Evolutionary conservation across 164 flowering plant genomes (phyloP).

Genomic region (Liquidambar formosana): DNA sequence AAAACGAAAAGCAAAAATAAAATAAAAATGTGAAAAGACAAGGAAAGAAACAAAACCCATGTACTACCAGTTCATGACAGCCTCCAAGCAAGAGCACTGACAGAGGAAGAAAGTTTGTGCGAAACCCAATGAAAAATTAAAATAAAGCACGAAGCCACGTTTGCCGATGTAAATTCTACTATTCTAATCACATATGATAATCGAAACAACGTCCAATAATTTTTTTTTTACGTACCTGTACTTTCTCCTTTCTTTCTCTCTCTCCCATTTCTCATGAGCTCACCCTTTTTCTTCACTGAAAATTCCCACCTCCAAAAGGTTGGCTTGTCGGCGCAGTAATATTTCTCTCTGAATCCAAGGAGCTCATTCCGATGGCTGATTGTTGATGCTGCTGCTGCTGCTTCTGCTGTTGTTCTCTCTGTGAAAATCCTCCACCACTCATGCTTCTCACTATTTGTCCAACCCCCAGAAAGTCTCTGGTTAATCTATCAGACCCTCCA

Average conservation of each 20-base stretch:
- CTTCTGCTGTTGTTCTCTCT: conserved; percentile 6
- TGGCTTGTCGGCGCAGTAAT: conserved; percentile 29
- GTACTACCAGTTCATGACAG: conserved; percentile 17
- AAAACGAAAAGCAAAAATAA: conserved; percentile 2
- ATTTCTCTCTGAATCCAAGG: conserved; percentile 42
- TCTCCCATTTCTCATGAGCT: not conserved
- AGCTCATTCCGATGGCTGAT: conserved; percentile 31
- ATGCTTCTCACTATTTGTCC: conserved; percentile 49
- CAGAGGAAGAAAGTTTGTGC: not conserved
- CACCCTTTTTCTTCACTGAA: conserved; percentile 31
- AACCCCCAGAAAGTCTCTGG: conserved; percentile 65
- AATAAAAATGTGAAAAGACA: conserved; percentile 15
- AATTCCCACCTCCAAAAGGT: conserved; percentile 46
- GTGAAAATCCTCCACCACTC: conserved; percentile 22
- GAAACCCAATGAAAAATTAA: not conserved
- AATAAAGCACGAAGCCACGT: not conserved
- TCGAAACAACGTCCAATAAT: conserved; percentile 2
- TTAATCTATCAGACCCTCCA: conserved; percentile 46
- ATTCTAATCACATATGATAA: not conserved
- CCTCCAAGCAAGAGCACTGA: conserved; percentile 24
- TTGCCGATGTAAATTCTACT: conserved; percentile 4
- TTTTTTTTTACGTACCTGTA: conserved; percentile 19
- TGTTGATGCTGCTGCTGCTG: conserved; percentile 17
- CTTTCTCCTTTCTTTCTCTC: not conserved
- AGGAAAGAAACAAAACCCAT: conserved; percentile 17